Percentiles rank a stretch among this genome's conserved stretches.
These are phyloP conservation scores for Golubevia pallescens DNA, from an alignment of 1,284 basidiomycete genomes.

Conservation along the genomic window DNA sequence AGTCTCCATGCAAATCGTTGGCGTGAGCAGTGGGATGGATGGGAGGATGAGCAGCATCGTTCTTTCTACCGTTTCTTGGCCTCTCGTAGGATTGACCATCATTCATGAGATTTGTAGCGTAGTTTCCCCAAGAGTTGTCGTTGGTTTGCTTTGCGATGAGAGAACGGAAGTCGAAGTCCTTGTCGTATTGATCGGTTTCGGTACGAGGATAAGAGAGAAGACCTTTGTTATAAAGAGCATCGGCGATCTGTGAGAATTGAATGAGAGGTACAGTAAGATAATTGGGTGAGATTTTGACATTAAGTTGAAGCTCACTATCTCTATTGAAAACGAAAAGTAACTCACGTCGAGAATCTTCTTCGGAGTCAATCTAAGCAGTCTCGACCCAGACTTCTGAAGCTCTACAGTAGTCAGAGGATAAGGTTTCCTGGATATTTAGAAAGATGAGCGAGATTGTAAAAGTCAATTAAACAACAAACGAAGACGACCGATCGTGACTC, in stretches of 20 bases:
- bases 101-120: slow-evolving; percentile 36
- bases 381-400: slow-evolving; percentile 57
- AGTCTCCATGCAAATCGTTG: slow-evolving; percentile 44
- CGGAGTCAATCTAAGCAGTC: slow-evolving; percentile 47
- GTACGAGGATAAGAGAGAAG: slow-evolving; percentile 62
- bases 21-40: slow-evolving; percentile 60
- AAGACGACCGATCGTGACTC: background rate
- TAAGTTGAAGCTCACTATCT: no score
- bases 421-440: slow-evolving; percentile 65
- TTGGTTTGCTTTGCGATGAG: slow-evolving; percentile 52
- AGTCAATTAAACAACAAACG: background rate
- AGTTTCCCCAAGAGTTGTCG: slow-evolving; percentile 44
- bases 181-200: slow-evolving; percentile 61
- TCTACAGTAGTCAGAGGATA: slow-evolving; percentile 61
- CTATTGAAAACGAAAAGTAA: background rate
- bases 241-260: no score
- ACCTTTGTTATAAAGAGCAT: slow-evolving; percentile 55
- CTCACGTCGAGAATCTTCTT: slow-evolving; percentile 52
- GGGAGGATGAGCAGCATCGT: slow-evolving; percentile 63
- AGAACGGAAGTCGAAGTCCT: slow-evolving; percentile 50
- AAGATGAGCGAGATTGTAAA: slow-evolving; percentile 1
- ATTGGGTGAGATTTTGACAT: background rate
- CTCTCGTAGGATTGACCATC: no score
- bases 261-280: background rate
- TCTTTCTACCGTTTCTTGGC: slow-evolving; percentile 58